Base-by-base conservation (phyloP, 202 grass and related monocot genomes). In the Carex sylvatica region DNA sequence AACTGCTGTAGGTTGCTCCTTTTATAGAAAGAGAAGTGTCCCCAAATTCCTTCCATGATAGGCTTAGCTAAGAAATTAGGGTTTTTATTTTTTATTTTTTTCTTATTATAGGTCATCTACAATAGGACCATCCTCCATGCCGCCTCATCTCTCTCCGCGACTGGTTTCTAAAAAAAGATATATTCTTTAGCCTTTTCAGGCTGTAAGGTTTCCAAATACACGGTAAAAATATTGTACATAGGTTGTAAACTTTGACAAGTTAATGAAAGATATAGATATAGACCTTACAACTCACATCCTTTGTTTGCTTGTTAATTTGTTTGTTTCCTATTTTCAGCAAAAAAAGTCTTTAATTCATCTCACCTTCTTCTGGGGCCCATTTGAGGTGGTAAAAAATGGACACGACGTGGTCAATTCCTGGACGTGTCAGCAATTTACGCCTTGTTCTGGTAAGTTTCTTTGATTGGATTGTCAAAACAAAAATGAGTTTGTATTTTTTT, bases 1-100 rank as follows among this genome's bases (percentile, higher is more conserved):
- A 82, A 40, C 44, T 82, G 63, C 63, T 69, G 80, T 82, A 54
- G 24, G 46, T 31, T 47, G 26, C 38, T 82, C 80, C 64, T 82
- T 82, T 82, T 82, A 82, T 82, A 82, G 80, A 38, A 58, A 36
- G 22, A 82, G 26, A 68, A 58, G 80, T 35, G 80, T 35, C 20
- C 70, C 42, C 78, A 49, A 81, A 68, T 82, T 55, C 15, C 51
- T 65, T 65, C 62, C 24, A 54, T 55, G 4, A 30, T 82, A 70
- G 64, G 65, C 64, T 70, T 14, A 53, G 6, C 65, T 70, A 46
- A 67, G 46, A 52, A 53, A 82, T 82, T 82, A 82, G 80, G 80
- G 80, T 67, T 82, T 82, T 69, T 82, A 64, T 40, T 2, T 38
- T 61, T 80, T 40, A 2, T 79, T 63, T 8, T 42, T 79, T 40